Base-by-base conservation (phyloP, 352 stramenopile genomes). In the Globisporangium rhizosaccharum region DNA sequence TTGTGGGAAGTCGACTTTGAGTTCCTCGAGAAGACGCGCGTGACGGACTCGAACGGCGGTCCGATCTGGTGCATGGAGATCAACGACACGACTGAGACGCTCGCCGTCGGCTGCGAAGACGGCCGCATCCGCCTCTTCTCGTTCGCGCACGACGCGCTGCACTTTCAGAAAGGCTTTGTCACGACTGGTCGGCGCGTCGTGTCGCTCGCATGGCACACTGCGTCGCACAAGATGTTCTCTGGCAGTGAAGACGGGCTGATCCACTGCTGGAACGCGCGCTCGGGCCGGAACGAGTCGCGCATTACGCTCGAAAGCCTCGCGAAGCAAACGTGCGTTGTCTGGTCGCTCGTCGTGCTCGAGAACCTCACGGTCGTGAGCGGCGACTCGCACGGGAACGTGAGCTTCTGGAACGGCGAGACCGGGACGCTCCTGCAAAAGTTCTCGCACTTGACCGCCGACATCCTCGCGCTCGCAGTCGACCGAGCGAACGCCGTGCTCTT, bases 361-460 rank as follows among this genome's bases (percentile, higher is more conserved):
- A 89, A 97, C 65, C 75, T 92, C 15, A 98, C 94, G 28, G 75
- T 98, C 41, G 80, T 98, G 47, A 96, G 88, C 17, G 92, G 89
- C 37, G 94, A 98, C 67, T 98, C 92, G 41, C 75, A 96, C 46
- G 94, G 92, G 41, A 85, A 96, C 57, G 71, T 98, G 14, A 96
- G 96, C 69, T 92, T 97, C 52, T 98, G 92, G 92, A 92, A 98
- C 65, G 90, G 88, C 26, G 63, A 84, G 46, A 96, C 83, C 8
- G 88, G 92, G 37, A 98, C 94, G 37, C 71, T 98, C 51, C 68
- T 94, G 57, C 85, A 97, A 61, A 96, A 93, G 50, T 96, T 98
- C 59, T 94, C 92, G 48, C 88, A 97, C 66, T 65, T 88, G 41
- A 94, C 89, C 28, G 87, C 90, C 8, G 94, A 98, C 68, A 88